Percentiles rank a stretch among this genome's conserved stretches.
These are phyloP conservation scores for Nevesoporus exiguus DNA, from an alignment of 768 basidiomycete species.

Conservation along the genomic window DNA sequence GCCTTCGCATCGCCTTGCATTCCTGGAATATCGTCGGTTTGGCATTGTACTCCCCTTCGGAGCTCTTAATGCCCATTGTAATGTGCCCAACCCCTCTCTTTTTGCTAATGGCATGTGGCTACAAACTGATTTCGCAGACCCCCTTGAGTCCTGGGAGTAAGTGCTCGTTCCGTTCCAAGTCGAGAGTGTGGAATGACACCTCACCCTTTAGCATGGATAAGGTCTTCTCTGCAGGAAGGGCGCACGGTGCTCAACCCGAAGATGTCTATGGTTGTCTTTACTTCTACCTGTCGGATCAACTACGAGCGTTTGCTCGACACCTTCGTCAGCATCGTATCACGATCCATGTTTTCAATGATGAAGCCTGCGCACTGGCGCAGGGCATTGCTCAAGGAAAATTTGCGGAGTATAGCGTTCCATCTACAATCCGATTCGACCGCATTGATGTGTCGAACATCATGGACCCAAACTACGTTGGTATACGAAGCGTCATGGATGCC, in stretches of 20 bases:
- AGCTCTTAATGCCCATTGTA: conserved; percentile 39
- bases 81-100: conserved; percentile 41
- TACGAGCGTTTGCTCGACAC: conserved; percentile 36
- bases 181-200: not conserved
- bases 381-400: conserved; percentile 27
- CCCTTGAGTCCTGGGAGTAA: conserved; percentile 51
- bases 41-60: conserved; percentile 51
- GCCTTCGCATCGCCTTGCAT: conserved; percentile 45
- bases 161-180: conserved; percentile 6
- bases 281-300: conserved; percentile 41
- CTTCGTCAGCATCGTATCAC: conserved; percentile 33
- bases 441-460: conserved; percentile 49
- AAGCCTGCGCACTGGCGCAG: conserved; percentile 41
- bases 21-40: conserved; percentile 36
- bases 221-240: conserved; percentile 38
- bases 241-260: conserved; percentile 37
- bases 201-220: conserved; percentile 34
- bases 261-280: conserved; percentile 52
- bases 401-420: conserved; percentile 18
- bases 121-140: conserved; percentile 38
- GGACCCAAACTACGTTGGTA: conserved; percentile 41
- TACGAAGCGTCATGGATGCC: conserved; percentile 27
- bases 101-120: conserved; percentile 49
- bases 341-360: conserved; percentile 34
- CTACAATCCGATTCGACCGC: conserved; percentile 38